Evolutionary conservation across 306 rosid genomes (phyloP).

Genomic region (Cicer yamashitae): DNA sequence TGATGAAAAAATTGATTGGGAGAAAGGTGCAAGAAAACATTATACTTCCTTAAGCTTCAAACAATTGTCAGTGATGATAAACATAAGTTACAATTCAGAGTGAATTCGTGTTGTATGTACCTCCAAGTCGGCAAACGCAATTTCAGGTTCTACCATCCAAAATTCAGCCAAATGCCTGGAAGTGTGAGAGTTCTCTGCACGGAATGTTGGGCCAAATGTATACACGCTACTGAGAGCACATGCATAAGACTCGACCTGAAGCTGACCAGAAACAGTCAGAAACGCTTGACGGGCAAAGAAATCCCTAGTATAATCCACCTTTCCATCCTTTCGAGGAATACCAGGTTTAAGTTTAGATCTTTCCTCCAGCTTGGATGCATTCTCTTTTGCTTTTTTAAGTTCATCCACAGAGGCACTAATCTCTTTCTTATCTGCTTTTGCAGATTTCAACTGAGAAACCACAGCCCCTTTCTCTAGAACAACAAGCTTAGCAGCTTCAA

Average conservation of each 20-base stretch:
- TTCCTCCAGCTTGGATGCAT: conserved; percentile 65
- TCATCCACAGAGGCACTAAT: conserved; percentile 68
- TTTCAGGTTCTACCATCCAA: conserved; percentile 99
- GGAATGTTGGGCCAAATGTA: conserved; percentile 96
- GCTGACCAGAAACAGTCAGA: conserved; percentile 95
- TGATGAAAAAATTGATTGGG: background rate
- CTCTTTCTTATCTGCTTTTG: conserved; percentile 71
- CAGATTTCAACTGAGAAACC: conserved; percentile 75
- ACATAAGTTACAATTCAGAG: background rate
- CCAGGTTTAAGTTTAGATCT: conserved; percentile 88
- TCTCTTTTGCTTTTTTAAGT: conserved; percentile 80
- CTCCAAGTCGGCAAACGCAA: conserved; percentile 93
- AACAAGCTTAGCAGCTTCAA: conserved; percentile 69
- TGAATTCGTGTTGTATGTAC: conserved; percentile 46
- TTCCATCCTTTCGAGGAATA: conserved; percentile 85
- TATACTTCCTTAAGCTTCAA: background rate
- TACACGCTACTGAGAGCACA: conserved; percentile 91
- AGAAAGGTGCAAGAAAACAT: background rate
- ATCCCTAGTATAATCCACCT: conserved; percentile 79
- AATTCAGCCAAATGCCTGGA: conserved; percentile 97
- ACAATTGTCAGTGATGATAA: background rate
- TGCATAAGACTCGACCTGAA: conserved; percentile 89
- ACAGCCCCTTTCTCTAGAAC: conserved; percentile 74
- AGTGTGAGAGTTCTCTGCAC: conserved; percentile 97
- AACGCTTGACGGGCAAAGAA: conserved; percentile 99